phyloP scores from a whole-genome alignment of 2,329 filamentous ascomycete species.

The Simplicillium aogashimaense region DNA sequence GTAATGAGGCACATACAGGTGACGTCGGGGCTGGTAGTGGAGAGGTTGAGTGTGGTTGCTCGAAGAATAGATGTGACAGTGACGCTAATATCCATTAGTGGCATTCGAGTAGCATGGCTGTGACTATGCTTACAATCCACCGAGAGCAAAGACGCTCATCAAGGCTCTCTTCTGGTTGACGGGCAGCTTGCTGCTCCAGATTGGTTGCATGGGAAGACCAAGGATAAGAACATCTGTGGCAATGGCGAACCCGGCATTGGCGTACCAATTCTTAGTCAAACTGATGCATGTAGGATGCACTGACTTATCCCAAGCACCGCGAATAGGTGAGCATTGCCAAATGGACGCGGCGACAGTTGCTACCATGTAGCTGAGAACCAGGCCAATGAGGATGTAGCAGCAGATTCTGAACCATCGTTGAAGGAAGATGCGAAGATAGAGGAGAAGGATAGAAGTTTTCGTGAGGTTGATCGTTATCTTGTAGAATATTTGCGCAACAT shows the following conservation, averaged over 20 bases:
- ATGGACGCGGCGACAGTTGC: slow-evolving; percentile 34
- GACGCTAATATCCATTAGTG: slow-evolving; percentile 13
- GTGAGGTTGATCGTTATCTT: slow-evolving; percentile 43
- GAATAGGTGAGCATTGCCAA: slow-evolving; percentile 39
- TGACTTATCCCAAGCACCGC: slow-evolving; percentile 33
- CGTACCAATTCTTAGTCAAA: slow-evolving; percentile 35
- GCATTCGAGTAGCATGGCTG: background rate
- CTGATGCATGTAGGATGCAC: slow-evolving; percentile 32
- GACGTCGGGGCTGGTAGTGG: slow-evolving; percentile 24
- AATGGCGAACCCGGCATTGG: slow-evolving; percentile 37
- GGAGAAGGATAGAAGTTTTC: slow-evolving; percentile 40
- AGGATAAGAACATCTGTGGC: slow-evolving; percentile 35
- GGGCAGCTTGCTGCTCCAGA: slow-evolving; percentile 33
- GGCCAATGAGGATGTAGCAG: slow-evolving; percentile 27
- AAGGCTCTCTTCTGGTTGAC: slow-evolving; percentile 27
- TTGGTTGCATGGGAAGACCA: slow-evolving; percentile 33
- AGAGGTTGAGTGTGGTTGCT: slow-evolving; percentile 27
- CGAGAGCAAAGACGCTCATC: slow-evolving; percentile 30
- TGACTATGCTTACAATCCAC: slow-evolving; percentile 25
- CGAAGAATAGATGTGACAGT: slow-evolving; percentile 31
- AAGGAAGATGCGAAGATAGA: slow-evolving; percentile 45
- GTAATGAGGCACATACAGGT: slow-evolving; percentile 17
- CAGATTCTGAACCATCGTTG: slow-evolving; percentile 32
- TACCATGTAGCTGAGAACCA: slow-evolving; percentile 35
- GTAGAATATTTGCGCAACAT: slow-evolving; percentile 41